phyloP scores from a whole-genome alignment of 2,329 filamentous ascomycete genomes.

The Trichoderma sp. region DNA sequence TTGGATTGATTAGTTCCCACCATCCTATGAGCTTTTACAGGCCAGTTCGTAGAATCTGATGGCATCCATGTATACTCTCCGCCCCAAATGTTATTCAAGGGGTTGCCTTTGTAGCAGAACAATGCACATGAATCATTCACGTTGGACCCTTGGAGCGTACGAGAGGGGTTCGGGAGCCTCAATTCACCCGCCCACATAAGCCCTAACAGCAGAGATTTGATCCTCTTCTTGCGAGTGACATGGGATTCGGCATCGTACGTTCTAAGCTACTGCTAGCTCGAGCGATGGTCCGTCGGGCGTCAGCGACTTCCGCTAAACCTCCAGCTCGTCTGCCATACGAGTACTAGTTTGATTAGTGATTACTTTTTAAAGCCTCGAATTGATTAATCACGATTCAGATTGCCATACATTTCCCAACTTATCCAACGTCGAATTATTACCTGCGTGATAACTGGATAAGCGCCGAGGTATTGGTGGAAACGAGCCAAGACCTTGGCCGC shows the following conservation, averaged over 20 bases:
- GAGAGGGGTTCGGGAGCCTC: not conserved
- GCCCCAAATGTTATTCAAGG: not conserved
- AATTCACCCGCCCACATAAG: not conserved
- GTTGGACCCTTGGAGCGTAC: not conserved
- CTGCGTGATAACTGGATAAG: not conserved
- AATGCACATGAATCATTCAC: not conserved
- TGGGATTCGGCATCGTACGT: not conserved
- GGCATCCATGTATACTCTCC: not conserved
- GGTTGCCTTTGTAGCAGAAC: not conserved
- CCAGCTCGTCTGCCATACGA: not conserved
- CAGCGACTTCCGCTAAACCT: not conserved
- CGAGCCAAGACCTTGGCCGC: not conserved
- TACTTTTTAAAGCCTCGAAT: not conserved
- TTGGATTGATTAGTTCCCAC: not conserved
- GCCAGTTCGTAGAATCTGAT: not conserved
- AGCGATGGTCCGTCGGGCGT: not conserved
- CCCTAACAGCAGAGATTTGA: not conserved
- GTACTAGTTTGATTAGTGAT: not conserved
- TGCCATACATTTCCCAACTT: not conserved
- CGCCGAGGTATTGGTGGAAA: not conserved
- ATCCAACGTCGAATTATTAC: not conserved
- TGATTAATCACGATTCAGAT: not conserved
- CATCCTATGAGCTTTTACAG: not conserved
- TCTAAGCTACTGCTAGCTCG: not conserved
- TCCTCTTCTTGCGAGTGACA: not conserved